phyloP scores from a whole-genome alignment of 116 monocot species.

The Papilionanthe hybrid region DNA sequence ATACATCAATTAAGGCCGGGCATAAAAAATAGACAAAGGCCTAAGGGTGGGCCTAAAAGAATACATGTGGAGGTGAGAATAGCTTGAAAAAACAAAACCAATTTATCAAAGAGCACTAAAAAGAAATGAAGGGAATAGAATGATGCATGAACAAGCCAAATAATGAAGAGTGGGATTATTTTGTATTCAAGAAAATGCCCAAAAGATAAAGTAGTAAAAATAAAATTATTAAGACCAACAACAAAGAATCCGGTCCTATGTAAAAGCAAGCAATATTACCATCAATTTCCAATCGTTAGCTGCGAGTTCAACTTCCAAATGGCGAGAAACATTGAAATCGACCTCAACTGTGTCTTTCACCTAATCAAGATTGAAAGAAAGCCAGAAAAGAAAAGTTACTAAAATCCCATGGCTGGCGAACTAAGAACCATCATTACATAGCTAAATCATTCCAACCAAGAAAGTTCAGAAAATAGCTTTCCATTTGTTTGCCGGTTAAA shows the following conservation, averaged over 20 bases:
- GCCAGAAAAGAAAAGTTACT: background rate
- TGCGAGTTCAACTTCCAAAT: slow-evolving; percentile 78
- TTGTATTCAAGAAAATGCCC: background rate
- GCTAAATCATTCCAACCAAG: background rate
- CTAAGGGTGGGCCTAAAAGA: background rate
- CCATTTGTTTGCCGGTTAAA: background rate
- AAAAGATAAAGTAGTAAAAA: background rate
- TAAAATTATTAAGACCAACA: background rate
- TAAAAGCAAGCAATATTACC: slow-evolving; percentile 33
- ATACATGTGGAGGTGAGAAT: background rate
- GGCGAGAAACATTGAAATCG: slow-evolving; percentile 94
- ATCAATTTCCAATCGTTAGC: slow-evolving; percentile 72
- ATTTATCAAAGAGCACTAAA: background rate
- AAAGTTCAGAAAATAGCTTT: background rate
- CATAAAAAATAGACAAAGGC: background rate
- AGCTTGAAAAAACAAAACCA: background rate
- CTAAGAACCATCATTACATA: background rate
- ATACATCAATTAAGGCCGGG: background rate
- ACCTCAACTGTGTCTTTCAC: slow-evolving; percentile 97
- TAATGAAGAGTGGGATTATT: background rate
- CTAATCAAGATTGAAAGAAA: slow-evolving; percentile 30
- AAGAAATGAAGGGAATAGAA: background rate
- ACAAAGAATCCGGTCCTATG: background rate
- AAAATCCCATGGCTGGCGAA: background rate
- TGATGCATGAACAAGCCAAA: background rate